These are phyloP conservation scores for Vicia sativa DNA, from an alignment of 306 rosid species.

Conservation along the genomic window DNA sequence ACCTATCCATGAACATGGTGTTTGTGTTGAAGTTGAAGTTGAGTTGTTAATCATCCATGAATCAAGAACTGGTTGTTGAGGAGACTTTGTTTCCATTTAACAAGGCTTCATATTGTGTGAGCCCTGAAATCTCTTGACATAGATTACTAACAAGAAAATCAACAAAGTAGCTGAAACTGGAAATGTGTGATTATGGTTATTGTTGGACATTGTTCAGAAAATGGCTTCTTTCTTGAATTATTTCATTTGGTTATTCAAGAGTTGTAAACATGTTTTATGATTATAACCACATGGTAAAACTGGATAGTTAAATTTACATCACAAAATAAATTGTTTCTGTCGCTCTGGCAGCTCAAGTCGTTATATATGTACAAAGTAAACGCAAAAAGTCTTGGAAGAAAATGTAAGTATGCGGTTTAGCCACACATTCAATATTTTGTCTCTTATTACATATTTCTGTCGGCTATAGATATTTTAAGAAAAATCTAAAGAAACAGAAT, in stretches of 20 bases:
- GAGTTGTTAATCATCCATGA: conserved; percentile 49
- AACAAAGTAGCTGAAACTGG: not conserved
- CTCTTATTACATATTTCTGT: no score
- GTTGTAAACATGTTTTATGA: not conserved
- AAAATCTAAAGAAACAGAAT: no score
- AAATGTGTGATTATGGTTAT: not conserved
- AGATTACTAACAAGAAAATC: conserved; percentile 27
- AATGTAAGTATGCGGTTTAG: no score
- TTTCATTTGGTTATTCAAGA: not conserved
- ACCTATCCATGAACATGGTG: conserved; percentile 60
- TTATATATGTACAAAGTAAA: no score
- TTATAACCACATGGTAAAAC: not conserved
- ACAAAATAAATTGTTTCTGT: no score
- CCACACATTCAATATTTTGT: no score
- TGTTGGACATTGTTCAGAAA: conserved; percentile 22
- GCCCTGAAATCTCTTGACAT: conserved; percentile 6
- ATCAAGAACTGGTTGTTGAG: conserved; percentile 43
- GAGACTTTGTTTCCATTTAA: conserved; percentile 58
- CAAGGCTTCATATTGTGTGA: conserved; percentile 51
- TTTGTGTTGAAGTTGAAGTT: conserved; percentile 30
- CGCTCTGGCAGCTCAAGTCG: no score
- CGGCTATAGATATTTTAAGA: no score
- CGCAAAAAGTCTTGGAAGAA: no score
- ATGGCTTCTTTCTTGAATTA: not conserved
- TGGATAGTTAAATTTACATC: no score